Conservation (phyloP, 176 grass and related monocot species). For the Themeda triandra region DNA sequence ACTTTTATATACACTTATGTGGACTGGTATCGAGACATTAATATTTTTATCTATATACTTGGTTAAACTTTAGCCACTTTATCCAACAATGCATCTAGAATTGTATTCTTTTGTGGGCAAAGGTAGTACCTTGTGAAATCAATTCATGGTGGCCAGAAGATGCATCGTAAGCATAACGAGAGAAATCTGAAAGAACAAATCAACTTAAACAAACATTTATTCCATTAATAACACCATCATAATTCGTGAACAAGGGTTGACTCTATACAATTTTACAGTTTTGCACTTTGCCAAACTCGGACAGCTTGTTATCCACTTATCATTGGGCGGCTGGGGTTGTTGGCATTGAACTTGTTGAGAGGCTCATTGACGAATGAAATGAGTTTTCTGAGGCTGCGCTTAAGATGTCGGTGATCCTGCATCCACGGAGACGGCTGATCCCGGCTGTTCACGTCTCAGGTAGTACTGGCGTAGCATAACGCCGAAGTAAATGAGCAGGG, state of each 20-base stretch:
- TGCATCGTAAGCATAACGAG: not conserved
- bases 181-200: no score
- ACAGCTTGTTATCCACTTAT: not conserved
- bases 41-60: no score
- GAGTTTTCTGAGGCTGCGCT: constrained; percentile 28
- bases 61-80: no score
- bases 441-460: constrained; percentile 14
- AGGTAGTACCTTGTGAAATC: no score
- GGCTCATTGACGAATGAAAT: constrained; percentile 58
- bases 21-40: no score
- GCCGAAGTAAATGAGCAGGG: constrained; percentile 62
- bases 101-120: no score
- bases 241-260: not conserved
- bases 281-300: not conserved
- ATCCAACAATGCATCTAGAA: no score
- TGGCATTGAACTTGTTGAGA: not conserved
- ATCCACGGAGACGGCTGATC: not conserved
- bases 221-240: constrained; percentile 21
- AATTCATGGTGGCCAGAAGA: not conserved
- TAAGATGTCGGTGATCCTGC: not conserved
- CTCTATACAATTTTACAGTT: constrained; percentile 30
- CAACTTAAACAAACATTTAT: not conserved
- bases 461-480: constrained; percentile 50
- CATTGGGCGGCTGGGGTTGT: not conserved
- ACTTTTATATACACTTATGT: no score